A percentile compares a stretch with the other conserved stretches of the same genome.
Conservation (phyloP, 2,329 filamentous ascomycete genomes). For the Cordyceps militaris region DNA sequence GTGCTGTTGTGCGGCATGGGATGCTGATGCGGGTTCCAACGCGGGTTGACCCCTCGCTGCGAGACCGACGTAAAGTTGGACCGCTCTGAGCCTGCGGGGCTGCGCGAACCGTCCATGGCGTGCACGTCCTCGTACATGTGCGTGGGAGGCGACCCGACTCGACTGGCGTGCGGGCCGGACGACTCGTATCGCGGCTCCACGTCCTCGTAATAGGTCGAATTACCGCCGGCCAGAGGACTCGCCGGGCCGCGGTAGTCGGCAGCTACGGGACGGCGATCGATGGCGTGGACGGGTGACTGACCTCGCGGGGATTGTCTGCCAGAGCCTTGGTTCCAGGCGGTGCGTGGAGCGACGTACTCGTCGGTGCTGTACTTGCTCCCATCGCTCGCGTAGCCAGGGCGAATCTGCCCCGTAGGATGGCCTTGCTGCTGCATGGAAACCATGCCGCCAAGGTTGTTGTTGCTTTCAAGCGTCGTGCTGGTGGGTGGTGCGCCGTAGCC, state of each 20-base stretch:
- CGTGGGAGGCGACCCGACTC: conserved; percentile 26
- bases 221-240: conserved; percentile 28
- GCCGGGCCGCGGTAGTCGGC: conserved; percentile 31
- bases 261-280: conserved; percentile 20
- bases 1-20: conserved; percentile 36
- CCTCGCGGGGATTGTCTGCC: conserved; percentile 38
- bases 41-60: conserved; percentile 80
- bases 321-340: conserved; percentile 46
- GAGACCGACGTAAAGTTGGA: conserved; percentile 88
- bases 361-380: conserved; percentile 66
- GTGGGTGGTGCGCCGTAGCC: conserved; percentile 29
- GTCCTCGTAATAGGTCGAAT: conserved; percentile 73
- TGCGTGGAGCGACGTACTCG: conserved; percentile 60
- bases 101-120: conserved; percentile 49
- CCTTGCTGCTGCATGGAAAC: conserved; percentile 63
- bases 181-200: conserved; percentile 75
- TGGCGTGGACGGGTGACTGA: conserved; percentile 38
- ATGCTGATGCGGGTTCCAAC: conserved; percentile 59
- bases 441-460: conserved; percentile 68
- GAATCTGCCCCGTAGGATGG: conserved; percentile 28
- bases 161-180: conserved; percentile 18
- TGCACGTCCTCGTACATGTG: conserved; percentile 57
- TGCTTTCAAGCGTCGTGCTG: conserved; percentile 50
- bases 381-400: conserved; percentile 53
- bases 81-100: conserved; percentile 69